These are phyloP conservation scores for Thamnidium elegans DNA, from an alignment of 192 early-diverging fungal genomes.

Conservation along the genomic window DNA sequence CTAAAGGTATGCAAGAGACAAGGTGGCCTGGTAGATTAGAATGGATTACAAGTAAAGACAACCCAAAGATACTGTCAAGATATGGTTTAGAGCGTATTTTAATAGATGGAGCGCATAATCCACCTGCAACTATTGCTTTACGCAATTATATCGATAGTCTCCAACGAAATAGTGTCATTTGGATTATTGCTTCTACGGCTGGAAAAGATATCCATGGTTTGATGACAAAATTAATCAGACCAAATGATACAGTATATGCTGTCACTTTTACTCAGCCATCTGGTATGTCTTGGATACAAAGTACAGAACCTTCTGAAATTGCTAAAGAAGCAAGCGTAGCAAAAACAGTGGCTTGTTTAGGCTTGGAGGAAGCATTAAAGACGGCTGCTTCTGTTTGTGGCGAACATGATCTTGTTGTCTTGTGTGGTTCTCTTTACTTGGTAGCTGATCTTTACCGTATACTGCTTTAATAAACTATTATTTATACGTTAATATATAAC, in stretches of 20 bases:
- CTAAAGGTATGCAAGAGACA: slow-evolving; percentile 61
- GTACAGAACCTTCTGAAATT: slow-evolving; percentile 49
- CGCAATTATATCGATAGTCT: slow-evolving; percentile 59
- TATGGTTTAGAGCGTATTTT: slow-evolving; percentile 51
- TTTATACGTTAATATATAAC: too few species aligned
- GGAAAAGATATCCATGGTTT: slow-evolving; percentile 66
- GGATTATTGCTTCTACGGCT: slow-evolving; percentile 73
- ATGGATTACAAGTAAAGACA: slow-evolving; percentile 36
- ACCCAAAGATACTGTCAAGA: slow-evolving; percentile 9
- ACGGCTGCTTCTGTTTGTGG: slow-evolving; percentile 27
- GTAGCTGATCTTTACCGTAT: slow-evolving; percentile 74
- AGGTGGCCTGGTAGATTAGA: slow-evolving; percentile 87
- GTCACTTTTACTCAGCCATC: slow-evolving; percentile 74
- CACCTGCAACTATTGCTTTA: slow-evolving; percentile 64
- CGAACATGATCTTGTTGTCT: slow-evolving; percentile 54
- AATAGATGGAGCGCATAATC: slow-evolving; percentile 92
- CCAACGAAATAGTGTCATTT: slow-evolving; percentile 47
- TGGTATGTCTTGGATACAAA: slow-evolving; percentile 86
- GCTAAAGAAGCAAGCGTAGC: slow-evolving; percentile 20
- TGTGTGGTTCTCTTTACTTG: slow-evolving; percentile 86
- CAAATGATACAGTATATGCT: slow-evolving; percentile 61
- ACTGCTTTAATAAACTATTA: neutral
- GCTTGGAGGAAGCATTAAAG: slow-evolving; percentile 42
- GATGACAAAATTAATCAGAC: slow-evolving; percentile 53
- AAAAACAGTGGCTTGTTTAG: slow-evolving; percentile 26